Evolutionary conservation across 140 eudicot species (phyloP).

Genomic region (Erigeron philadelphicus): DNA sequence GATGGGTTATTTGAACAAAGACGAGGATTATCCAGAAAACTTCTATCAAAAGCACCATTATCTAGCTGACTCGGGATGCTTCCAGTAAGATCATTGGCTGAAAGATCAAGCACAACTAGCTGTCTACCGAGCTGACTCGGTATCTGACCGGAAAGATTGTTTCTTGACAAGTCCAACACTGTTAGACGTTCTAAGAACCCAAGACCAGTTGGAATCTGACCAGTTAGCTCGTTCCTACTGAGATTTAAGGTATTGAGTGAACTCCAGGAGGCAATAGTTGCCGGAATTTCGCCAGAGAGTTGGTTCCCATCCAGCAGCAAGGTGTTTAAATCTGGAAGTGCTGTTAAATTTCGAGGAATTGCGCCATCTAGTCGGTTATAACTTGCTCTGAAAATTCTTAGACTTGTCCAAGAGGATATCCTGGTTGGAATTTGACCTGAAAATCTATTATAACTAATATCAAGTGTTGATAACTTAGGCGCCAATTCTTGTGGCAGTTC

Average conservation of each 20-base stretch:
- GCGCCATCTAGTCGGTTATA: constrained; percentile 47
- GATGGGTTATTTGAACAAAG: constrained; percentile 50
- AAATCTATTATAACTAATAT: constrained; percentile 52
- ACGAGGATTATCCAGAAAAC: constrained; percentile 56
- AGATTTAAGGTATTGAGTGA: constrained; percentile 43
- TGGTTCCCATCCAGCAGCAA: constrained; percentile 53
- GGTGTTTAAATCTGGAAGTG: constrained; percentile 34
- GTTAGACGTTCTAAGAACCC: constrained; percentile 45
- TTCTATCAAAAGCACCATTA: constrained; percentile 38
- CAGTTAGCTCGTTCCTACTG: constrained; percentile 53
- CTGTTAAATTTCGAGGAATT: constrained; percentile 59
- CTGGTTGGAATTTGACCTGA: constrained; percentile 52
- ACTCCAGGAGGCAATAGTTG: constrained; percentile 44
- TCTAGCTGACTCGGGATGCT: constrained; percentile 46
- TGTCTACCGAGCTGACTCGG: constrained; percentile 45
- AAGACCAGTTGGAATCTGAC: constrained; percentile 52
- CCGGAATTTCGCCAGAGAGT: constrained; percentile 53
- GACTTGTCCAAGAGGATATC: constrained; percentile 49
- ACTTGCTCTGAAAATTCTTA: constrained; percentile 46
- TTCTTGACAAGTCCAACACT: constrained; percentile 51
- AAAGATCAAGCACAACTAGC: constrained; percentile 49
- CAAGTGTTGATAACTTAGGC: constrained; percentile 32
- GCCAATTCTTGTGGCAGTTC: constrained; percentile 45
- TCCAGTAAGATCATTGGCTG: constrained; percentile 56
- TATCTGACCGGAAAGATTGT: constrained; percentile 51